phyloP scores from a whole-genome alignment of 352 stramenopile genomes.

The Phytophthora sansomeana region DNA sequence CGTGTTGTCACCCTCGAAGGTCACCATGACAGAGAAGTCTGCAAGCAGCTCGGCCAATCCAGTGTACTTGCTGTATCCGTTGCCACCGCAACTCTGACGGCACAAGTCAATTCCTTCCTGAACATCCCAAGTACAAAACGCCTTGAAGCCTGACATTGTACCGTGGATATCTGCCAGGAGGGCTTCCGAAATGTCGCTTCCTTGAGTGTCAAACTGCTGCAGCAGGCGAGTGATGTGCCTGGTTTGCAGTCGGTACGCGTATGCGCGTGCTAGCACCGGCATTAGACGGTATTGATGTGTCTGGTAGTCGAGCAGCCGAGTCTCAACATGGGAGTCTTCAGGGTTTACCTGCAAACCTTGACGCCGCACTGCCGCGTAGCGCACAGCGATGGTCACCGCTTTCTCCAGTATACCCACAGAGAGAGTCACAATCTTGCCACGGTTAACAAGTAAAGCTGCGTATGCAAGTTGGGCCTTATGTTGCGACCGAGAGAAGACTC shows the following conservation, averaged over 20 bases:
- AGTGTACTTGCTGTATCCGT: constrained; percentile 93
- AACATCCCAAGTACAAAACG: constrained; percentile 92
- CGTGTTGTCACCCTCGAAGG: constrained; percentile 97
- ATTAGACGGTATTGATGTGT: constrained; percentile 96
- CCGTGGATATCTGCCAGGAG: constrained; percentile 95
- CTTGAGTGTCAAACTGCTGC: constrained; percentile 85
- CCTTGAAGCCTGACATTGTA: constrained; percentile 95
- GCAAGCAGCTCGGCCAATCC: constrained; percentile 91
- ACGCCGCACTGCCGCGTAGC: constrained; percentile 92
- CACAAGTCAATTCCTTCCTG: constrained; percentile 93
- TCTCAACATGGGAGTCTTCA: constrained; percentile 67
- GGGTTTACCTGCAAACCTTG: constrained; percentile 82
- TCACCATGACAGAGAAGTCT: constrained; percentile 96
- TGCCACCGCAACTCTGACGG: constrained; percentile 95
- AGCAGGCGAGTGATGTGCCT: constrained; percentile 84
- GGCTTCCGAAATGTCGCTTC: constrained; percentile 67
- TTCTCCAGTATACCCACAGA: constrained; percentile 87
- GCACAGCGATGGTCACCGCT: constrained; percentile 92
- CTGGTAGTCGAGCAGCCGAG: constrained; percentile 95
- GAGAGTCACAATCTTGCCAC: constrained; percentile 80
- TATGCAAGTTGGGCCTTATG: constrained; percentile 80
- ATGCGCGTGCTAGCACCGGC: constrained; percentile 90
- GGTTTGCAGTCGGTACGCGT: constrained; percentile 94
- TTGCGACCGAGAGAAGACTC: constrained; percentile 62
- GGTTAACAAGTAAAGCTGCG: constrained; percentile 75